Conservation (phyloP, 441 rosid genomes). For the Corymbia citriodora region DNA sequence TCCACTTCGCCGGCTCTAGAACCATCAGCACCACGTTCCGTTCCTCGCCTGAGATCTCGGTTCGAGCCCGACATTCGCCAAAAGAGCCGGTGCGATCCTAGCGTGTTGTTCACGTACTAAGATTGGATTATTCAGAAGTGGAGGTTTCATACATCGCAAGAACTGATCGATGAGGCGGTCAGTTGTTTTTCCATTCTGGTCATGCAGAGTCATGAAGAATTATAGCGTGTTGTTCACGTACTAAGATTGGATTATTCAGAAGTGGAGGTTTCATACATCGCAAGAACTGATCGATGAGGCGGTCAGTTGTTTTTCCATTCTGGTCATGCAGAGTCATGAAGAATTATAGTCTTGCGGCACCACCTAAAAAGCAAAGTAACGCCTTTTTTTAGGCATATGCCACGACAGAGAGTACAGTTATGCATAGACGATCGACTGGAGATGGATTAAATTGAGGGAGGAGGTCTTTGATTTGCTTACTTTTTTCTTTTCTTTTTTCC, state of each 20-base stretch:
- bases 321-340: constrained; percentile 12
- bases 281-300: neutral
- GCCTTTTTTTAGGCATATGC: neutral
- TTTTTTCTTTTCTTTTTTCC: neutral
- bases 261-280: neutral
- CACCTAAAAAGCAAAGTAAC: neutral
- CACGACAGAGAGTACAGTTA: neutral
- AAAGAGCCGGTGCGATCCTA: neutral
- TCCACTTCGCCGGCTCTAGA: neutral
- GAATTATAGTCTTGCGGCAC: neutral
- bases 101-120: neutral
- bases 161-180: neutral
- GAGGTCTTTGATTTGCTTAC: neutral
- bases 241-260: rapidly evolving
- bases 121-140: rapidly evolving
- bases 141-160: neutral
- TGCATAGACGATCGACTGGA: neutral
- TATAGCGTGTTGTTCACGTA: neutral
- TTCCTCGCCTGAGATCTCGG: constrained; percentile 25
- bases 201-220: constrained; percentile 25
- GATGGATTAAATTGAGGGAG: neutral
- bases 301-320: too few species aligned
- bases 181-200: too few species aligned
- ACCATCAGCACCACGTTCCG: constrained; percentile 14
- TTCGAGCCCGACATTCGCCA: neutral